Percentiles rank a stretch among this genome's conserved stretches.
These are phyloP conservation scores for Hypoxylon subgilvum DNA, from an alignment of 495 filamentous ascomycete species.

Conservation along the genomic window DNA sequence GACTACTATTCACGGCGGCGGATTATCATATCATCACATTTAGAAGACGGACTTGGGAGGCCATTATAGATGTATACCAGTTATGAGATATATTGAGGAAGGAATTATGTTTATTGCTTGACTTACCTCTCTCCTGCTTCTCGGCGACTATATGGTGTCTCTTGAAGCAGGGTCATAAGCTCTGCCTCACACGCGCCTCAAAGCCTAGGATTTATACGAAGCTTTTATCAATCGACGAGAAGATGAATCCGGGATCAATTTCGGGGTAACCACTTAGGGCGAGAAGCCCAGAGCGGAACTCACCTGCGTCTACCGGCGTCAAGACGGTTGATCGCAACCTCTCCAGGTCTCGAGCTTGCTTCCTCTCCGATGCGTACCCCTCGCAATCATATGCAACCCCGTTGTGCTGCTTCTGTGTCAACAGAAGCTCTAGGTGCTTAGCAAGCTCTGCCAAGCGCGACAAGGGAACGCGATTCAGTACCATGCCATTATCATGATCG, in stretches of 20 bases:
- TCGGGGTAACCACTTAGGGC: neutral
- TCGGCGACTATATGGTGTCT: neutral
- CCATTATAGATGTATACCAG: conserved; percentile 13
- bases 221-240: neutral
- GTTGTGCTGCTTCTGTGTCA: conserved; percentile 10
- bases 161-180: neutral
- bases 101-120: neutral
- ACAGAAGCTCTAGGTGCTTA: conserved; percentile 1
- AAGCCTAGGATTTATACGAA: neutral
- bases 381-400: neutral
- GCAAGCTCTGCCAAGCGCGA: neutral
- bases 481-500: neutral
- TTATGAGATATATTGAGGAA: conserved; percentile 7
- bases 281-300: conserved; percentile 11
- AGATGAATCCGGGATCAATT: neutral
- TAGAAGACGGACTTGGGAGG: conserved; percentile 5
- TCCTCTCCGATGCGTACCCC: neutral
- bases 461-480: neutral
- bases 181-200: neutral
- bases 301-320: conserved; percentile 9
- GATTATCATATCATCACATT: conserved; percentile 6
- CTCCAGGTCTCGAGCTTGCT: conserved; percentile 1
- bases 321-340: neutral
- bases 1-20: conserved; percentile 2
- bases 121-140: neutral